Evolutionary conservation across 225 moss, liverwort and hornwort species (phyloP).

Genomic region (Thuidium tamariscinum): DNA sequence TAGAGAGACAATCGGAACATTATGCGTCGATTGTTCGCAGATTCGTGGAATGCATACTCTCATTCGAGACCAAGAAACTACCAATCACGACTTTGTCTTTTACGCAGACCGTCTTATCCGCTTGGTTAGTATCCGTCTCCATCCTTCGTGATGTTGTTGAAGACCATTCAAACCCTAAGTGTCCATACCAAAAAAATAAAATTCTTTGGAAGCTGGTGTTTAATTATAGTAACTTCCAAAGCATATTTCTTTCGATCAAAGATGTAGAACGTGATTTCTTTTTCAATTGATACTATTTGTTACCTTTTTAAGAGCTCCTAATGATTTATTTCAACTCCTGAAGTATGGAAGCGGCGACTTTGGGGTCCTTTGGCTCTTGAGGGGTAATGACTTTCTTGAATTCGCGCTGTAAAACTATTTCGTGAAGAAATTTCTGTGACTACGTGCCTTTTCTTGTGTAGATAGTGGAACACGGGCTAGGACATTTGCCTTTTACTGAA

Average conservation of each 20-base stretch:
- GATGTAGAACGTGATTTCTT: background rate
- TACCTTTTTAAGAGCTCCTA: background rate
- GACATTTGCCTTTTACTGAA: slow-evolving; percentile 87
- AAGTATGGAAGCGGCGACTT: background rate
- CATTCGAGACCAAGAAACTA: slow-evolving; percentile 87
- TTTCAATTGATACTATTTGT: background rate
- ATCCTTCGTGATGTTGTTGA: background rate
- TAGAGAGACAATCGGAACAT: background rate
- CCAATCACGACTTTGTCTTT: slow-evolving; percentile 91
- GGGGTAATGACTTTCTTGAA: background rate
- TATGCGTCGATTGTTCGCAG: background rate
- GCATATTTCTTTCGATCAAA: background rate
- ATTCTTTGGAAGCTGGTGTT: background rate
- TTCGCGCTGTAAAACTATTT: background rate
- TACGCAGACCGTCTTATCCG: slow-evolving; percentile 90
- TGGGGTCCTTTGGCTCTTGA: background rate
- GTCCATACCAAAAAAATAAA: background rate
- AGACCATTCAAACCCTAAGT: background rate
- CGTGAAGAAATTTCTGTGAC: background rate
- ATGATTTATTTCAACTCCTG: background rate
- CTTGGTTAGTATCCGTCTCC: slow-evolving; percentile 30
- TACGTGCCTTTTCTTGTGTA: background rate
- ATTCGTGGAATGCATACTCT: slow-evolving; percentile 97
- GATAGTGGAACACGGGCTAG: slow-evolving; percentile 91
- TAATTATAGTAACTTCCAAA: background rate